Base-by-base conservation (phyloP, 2,329 filamentous ascomycete genomes). In the Phaeosphaeriaceae sp. region DNA sequence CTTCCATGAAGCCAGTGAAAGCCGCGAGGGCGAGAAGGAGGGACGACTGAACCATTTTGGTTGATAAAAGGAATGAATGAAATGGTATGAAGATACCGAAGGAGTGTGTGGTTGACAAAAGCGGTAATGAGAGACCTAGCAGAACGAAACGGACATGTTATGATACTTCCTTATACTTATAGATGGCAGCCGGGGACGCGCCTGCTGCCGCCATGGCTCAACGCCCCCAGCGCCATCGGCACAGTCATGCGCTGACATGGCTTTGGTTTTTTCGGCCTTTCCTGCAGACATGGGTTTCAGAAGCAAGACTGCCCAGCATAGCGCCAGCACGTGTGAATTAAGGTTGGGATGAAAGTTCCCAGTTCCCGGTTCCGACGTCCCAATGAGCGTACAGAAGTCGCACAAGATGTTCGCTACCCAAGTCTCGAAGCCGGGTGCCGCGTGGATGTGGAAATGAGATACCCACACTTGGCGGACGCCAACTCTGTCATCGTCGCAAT, bases 11-110 rank as follows among this genome's bases (percentile, higher is more conserved):
- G 31, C 68, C 55, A 44, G 67, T 63, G 53, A 74, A 69, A 56
- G 68, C 70, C 58, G 68, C 70, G 40, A 74, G 67, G 69, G 70
- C 62, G 57, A 73, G 50, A 53, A 74, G 56, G 58, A 66, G 52
- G 31, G 69, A 61, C 25, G 65, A 61, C 48, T 66, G 66, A 61
- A 70, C 64, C 57, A 63, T 70, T 40, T 45, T 55, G 47, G 19
- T 17, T 36, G 44, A 24, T 53, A 60, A 55, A 57, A 51, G 24
- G 53, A 63, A 57, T 53, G 56, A 56, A 57, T 53, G 56, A 51
- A 51, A 54, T 52, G 54, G 53, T 48, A 46, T 50, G 21, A 53
- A 40, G 42, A 54, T 56, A 45, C 53, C 53, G 48, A 67, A 63
- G 49, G 64, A 64, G 36, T 60, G 64, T 62, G 59, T 50, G 53